Percentiles rank a stretch among this genome's conserved stretches.
These are phyloP conservation scores for Pestalotiopsis sp. DNA, from an alignment of 2,329 filamentous ascomycete genomes.

Conservation along the genomic window DNA sequence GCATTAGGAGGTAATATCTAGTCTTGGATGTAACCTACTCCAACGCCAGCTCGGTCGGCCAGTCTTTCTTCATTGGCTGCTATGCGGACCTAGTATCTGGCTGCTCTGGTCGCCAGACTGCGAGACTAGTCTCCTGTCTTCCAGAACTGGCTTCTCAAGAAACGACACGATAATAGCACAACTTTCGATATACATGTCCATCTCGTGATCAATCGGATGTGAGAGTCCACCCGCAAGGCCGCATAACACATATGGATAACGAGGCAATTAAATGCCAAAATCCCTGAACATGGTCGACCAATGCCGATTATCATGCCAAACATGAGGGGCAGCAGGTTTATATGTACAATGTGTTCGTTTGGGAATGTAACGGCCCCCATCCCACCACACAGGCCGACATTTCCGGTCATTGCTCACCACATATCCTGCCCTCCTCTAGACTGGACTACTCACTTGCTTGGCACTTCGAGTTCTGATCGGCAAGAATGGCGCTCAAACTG, in stretches of 20 bases:
- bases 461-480: neutral
- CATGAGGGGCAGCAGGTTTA: neutral
- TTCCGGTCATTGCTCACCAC: neutral
- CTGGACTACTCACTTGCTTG: neutral
- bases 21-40: neutral
- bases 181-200: neutral
- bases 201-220: neutral
- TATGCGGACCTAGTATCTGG: neutral
- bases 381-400: neutral
- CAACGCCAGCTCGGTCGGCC: neutral
- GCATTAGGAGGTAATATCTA: neutral
- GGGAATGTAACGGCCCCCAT: neutral
- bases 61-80: neutral
- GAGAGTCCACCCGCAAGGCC: neutral
- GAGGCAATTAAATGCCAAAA: neutral
- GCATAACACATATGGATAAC: neutral
- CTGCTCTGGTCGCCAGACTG: neutral
- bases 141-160: neutral
- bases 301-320: neutral
- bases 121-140: neutral
- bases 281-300: neutral
- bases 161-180: neutral
- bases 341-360: neutral
- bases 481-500: conserved; percentile 13
- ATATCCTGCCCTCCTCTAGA: neutral